phyloP scores from a whole-genome alignment of 106 monocot species.

The Platanthera zijinensis region DNA sequence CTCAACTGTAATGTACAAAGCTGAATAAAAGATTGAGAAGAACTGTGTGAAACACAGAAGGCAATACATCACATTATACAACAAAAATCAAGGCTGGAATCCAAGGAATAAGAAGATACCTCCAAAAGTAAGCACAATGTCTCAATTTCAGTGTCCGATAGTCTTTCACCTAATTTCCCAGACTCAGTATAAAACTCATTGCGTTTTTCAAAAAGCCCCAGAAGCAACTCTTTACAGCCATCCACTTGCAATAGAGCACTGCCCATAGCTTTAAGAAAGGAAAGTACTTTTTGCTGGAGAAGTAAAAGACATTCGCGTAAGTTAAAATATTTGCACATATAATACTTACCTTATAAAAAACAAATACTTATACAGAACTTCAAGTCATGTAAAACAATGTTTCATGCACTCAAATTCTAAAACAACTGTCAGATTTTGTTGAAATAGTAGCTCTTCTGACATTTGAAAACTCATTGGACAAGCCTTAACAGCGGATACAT shows the following conservation, averaged over 20 bases:
- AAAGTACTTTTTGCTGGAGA: constrained; percentile 55
- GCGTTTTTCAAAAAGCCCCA: constrained; percentile 49
- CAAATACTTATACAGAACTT: background rate
- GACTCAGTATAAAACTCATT: constrained; percentile 6
- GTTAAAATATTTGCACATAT: background rate
- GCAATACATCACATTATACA: background rate
- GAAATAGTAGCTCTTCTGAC: no score
- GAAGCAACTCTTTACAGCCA: constrained; percentile 40
- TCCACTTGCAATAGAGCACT: constrained; percentile 33
- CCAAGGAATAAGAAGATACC: constrained; percentile 27
- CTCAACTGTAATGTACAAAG: constrained; percentile 21
- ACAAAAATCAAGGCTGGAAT: background rate
- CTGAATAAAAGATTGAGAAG: constrained; percentile 20
- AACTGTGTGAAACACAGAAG: background rate
- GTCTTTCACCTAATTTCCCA: constrained; percentile 14
- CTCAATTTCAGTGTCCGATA: constrained; percentile 52
- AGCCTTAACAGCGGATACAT: background rate
- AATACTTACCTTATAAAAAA: background rate
- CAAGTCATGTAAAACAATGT: background rate
- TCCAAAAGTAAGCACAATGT: constrained; percentile 71
- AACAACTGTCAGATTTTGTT: no score
- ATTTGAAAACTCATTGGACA: background rate
- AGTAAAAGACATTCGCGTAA: background rate
- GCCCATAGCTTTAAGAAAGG: constrained; percentile 62
- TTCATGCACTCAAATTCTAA: background rate